Base-by-base conservation (phyloP, 208 protist species). In the Trypanosoma vivax region DNA sequence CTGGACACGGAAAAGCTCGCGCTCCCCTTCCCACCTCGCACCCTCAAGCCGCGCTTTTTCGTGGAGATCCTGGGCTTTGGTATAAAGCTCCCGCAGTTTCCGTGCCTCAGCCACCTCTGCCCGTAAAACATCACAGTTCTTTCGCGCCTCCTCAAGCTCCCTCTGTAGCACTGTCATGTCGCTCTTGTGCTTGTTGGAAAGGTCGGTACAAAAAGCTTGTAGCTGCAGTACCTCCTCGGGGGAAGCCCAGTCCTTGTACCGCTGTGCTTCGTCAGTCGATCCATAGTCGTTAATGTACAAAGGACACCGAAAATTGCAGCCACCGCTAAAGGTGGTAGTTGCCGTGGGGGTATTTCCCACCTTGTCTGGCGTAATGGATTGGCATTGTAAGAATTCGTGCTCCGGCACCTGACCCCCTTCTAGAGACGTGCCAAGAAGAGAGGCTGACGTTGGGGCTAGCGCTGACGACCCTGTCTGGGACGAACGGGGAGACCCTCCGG, bases 221-320 rank as follows among this genome's bases (percentile, higher is more conserved):
- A 91, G 47, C 57, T 83, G 76, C 47, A 78, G 65, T 35, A 91
- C 70, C 57, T 91, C 83, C 14, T 57, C 31, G 7, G 83, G 83
- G 1, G 83, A 91, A 18, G 83, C 83, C 83, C 83, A 91, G 55
- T 85, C 50, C 30, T 73, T 50, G 46, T 62, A 62, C 0, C 27
- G 53, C 5, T 18, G 3, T 13, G 46, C 18, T 18, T 62, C 56
- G 13, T 62, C 35, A 29, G 47, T 29, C 28, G 46, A 34, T 28
- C 39, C 47, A 11, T 16, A 43, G 13, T 46, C 56, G 6, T 62
- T 37, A 1, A 16, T 2, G 18, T 45, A 42, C 9, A 43, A 16
- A 19, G 35, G 43, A 7, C 23, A 21, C 11, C 1, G 40, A n/a
- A 14, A 6, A 6, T 28, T 34, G 14, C 24, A 46, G 25, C 4